Evolutionary conservation across 2,329 filamentous ascomycete genomes (phyloP).

Genomic region (Teratosphaeria pseudoeucalypti): DNA sequence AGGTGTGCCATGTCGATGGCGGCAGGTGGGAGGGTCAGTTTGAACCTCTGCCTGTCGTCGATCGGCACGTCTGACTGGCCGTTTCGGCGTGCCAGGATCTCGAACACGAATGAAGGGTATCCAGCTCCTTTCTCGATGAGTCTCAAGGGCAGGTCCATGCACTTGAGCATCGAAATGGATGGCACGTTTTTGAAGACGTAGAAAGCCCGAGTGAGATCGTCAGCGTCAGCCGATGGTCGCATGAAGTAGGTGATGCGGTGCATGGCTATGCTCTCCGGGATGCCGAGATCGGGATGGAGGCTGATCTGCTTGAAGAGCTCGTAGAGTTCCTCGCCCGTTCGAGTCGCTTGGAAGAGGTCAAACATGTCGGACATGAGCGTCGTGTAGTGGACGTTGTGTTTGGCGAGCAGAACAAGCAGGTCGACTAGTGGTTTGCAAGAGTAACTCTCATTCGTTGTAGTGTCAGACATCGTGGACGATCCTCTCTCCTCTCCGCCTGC

Average conservation of each 20-base stretch:
- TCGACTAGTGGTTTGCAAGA: conserved; percentile 2
- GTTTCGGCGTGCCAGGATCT: conserved; percentile 12
- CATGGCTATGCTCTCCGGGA: conserved; percentile 5
- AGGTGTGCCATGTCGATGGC: conserved; percentile 35
- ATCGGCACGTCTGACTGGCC: conserved; percentile 6
- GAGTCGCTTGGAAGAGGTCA: conserved; percentile 1
- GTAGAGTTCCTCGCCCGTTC: background rate
- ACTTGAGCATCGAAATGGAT: conserved; percentile 9
- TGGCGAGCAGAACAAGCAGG: background rate
- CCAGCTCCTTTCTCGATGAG: conserved; percentile 8
- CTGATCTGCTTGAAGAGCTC: background rate
- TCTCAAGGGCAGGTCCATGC: conserved; percentile 12
- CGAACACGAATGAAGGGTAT: conserved; percentile 9
- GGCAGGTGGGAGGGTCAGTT: conserved; percentile 21
- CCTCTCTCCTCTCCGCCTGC: background rate
- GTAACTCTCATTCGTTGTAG: background rate
- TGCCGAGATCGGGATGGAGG: conserved; percentile 1
- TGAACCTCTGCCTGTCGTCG: conserved; percentile 1
- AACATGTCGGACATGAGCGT: conserved; percentile 6
- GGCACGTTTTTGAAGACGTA: conserved; percentile 10
- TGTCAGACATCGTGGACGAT: background rate
- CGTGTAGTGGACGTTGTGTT: conserved; percentile 1
- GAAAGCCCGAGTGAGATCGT: conserved; percentile 6
- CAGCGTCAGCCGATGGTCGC: background rate
- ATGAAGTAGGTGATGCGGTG: conserved; percentile 12